phyloP scores from a whole-genome alignment of 2,329 filamentous ascomycete genomes.

The Pezicula neosporulosa region DNA sequence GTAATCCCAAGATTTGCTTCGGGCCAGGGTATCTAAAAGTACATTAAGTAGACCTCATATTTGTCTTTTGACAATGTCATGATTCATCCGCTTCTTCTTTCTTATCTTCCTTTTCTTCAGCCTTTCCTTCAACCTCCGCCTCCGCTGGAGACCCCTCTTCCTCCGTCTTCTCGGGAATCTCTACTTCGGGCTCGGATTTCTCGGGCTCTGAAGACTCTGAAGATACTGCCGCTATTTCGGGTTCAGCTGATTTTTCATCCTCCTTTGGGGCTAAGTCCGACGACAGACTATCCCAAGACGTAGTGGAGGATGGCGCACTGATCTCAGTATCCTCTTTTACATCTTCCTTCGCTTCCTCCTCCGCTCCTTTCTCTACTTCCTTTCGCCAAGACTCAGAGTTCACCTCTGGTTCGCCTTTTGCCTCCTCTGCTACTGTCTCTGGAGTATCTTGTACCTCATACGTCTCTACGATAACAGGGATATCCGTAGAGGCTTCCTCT shows the following conservation, averaged over 20 bases:
- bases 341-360: constrained; percentile 6
- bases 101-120: constrained; percentile 2
- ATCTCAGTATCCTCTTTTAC: constrained; percentile 6
- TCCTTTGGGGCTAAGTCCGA: constrained; percentile 3
- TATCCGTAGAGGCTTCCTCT: constrained; percentile 17
- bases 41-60: neutral
- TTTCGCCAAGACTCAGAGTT: constrained; percentile 5
- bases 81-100: constrained; percentile 1
- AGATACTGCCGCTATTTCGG: constrained; percentile 16
- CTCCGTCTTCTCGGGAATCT: constrained; percentile 15
- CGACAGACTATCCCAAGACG: constrained; percentile 14
- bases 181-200: constrained; percentile 14
- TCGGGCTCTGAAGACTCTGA: constrained; percentile 20
- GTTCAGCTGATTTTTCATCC: constrained; percentile 1
- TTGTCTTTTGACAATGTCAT: neutral
- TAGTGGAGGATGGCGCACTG: constrained; percentile 11
- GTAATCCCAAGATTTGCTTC: too few species aligned
- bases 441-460: constrained; percentile 20
- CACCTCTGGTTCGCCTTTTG: constrained; percentile 10
- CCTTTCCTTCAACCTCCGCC: neutral
- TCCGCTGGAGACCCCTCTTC: neutral
- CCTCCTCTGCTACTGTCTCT: constrained; percentile 8
- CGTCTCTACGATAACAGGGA: constrained; percentile 27
- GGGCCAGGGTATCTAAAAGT: constrained; percentile 1
- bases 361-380: constrained; percentile 6